Conservation (phyloP, 768 basidiomycete genomes). For the Mycena capillaripes region DNA sequence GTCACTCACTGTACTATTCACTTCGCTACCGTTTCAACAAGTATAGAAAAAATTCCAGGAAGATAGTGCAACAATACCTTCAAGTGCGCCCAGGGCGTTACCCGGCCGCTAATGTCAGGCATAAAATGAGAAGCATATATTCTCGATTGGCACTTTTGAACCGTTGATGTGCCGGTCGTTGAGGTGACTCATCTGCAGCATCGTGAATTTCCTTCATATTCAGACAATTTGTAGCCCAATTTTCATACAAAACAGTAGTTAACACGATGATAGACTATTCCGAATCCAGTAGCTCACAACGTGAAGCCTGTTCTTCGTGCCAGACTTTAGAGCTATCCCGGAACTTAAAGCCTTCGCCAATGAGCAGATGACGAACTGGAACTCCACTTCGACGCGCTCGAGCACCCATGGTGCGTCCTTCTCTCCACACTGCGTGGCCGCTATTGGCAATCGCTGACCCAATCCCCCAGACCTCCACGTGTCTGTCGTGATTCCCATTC, state of each 20-base stretch:
- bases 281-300: slow-evolving; percentile 29
- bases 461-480: slow-evolving; percentile 26
- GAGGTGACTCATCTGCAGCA: background rate
- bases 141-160: too few relatives aligned
- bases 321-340: slow-evolving; percentile 32
- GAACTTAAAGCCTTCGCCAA: background rate
- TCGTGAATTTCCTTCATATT: background rate
- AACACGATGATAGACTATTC: slow-evolving; percentile 8
- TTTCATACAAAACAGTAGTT: too few relatives aligned
- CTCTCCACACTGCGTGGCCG: background rate
- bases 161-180: background rate
- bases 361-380: slow-evolving; percentile 33
- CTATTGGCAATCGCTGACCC: background rate
- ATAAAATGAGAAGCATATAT: too few relatives aligned
- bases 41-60: too few relatives aligned
- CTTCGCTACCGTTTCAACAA: too few relatives aligned
- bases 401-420: slow-evolving; percentile 24
- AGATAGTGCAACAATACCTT: too few relatives aligned
- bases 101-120: too few relatives aligned
- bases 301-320: slow-evolving; percentile 27
- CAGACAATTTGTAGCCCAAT: too few relatives aligned
- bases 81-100: too few relatives aligned
- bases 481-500: slow-evolving; percentile 29
- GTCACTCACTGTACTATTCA: too few relatives aligned
- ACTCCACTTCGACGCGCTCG: slow-evolving; percentile 22